A percentile compares a stretch with the other conserved stretches of the same genome.
These are phyloP conservation scores for Aspergillus campestris DNA, from an alignment of 495 filamentous ascomycete species.

Conservation along the genomic window DNA sequence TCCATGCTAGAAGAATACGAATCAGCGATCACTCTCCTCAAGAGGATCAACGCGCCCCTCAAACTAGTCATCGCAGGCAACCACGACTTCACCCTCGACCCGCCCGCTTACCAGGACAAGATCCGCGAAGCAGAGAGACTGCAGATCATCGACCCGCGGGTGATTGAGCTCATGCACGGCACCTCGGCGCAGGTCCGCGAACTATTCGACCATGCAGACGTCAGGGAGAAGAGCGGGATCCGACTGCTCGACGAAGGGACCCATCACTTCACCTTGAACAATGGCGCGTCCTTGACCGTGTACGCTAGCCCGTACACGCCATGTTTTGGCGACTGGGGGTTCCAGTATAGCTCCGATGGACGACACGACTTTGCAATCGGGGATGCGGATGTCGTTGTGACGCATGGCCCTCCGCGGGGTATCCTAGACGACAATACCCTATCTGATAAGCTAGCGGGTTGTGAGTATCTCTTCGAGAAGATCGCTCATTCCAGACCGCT, in stretches of 20 bases:
- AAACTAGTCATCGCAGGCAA: slow-evolving; percentile 72
- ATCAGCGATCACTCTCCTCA: slow-evolving; percentile 39
- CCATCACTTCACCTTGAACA: slow-evolving; percentile 43
- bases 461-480: slow-evolving; percentile 47
- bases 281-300: slow-evolving; percentile 49
- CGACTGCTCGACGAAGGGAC: slow-evolving; percentile 54
- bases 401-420: slow-evolving; percentile 57
- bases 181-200: slow-evolving; percentile 18
- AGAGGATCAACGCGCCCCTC: slow-evolving; percentile 45
- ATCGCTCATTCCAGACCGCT: slow-evolving; percentile 43
- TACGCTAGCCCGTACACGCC: slow-evolving; percentile 63
- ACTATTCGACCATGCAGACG: slow-evolving; percentile 21
- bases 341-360: slow-evolving; percentile 44
- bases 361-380: slow-evolving; percentile 41
- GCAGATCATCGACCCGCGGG: slow-evolving; percentile 12
- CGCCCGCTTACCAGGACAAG: slow-evolving; percentile 22
- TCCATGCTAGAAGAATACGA: slow-evolving; percentile 49
- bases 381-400: slow-evolving; percentile 52
- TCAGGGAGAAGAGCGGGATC: slow-evolving; percentile 36
- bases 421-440: slow-evolving; percentile 48
- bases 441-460: slow-evolving; percentile 39
- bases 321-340: slow-evolving; percentile 45
- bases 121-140: slow-evolving; percentile 15
- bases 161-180: slow-evolving; percentile 23
- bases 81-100: slow-evolving; percentile 60